Evolutionary conservation across 1,139 yeast genomes (phyloP).

Genomic region (Candida mesenterica): DNA sequence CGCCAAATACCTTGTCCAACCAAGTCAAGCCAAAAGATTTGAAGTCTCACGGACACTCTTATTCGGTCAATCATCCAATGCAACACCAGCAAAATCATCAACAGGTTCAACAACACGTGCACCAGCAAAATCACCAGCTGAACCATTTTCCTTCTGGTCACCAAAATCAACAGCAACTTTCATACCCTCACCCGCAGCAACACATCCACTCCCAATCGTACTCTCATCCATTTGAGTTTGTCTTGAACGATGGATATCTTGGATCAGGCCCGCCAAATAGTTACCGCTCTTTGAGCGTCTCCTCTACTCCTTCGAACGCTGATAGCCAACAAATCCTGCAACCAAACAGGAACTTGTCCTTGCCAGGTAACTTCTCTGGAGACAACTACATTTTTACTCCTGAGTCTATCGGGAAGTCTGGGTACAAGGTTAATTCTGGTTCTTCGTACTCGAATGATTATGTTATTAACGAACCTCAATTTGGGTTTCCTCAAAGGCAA

Average conservation of each 20-base stretch:
- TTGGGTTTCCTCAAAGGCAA: slow-evolving; percentile 14
- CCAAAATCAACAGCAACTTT: no score
- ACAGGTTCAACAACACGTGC: not conserved
- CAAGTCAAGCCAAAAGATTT: not conserved
- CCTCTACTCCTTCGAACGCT: slow-evolving; percentile 1
- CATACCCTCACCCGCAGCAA: no score
- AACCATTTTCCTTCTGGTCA: no score
- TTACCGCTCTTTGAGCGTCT: slow-evolving; percentile 7
- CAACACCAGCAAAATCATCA: not conserved
- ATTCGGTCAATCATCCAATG: slow-evolving; percentile 3
- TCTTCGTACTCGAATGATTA: slow-evolving; percentile 7
- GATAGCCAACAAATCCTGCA: slow-evolving; percentile 2
- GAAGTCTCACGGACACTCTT: slow-evolving; percentile 8
- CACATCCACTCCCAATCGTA: not conserved
- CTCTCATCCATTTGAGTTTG: not conserved
- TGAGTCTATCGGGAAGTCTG: slow-evolving; percentile 2
- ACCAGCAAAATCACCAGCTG: not conserved
- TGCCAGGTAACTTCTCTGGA: slow-evolving; percentile 11
- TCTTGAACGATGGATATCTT: not conserved
- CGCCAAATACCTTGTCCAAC: not conserved
- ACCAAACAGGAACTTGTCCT: slow-evolving; percentile 11
- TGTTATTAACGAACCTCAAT: slow-evolving; percentile 14
- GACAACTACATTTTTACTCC: slow-evolving; percentile 9
- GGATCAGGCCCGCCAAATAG: no score
- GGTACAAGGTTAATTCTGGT: not conserved